Conservation (phyloP, 345 rosid species). For the Corymbia maculata region DNA sequence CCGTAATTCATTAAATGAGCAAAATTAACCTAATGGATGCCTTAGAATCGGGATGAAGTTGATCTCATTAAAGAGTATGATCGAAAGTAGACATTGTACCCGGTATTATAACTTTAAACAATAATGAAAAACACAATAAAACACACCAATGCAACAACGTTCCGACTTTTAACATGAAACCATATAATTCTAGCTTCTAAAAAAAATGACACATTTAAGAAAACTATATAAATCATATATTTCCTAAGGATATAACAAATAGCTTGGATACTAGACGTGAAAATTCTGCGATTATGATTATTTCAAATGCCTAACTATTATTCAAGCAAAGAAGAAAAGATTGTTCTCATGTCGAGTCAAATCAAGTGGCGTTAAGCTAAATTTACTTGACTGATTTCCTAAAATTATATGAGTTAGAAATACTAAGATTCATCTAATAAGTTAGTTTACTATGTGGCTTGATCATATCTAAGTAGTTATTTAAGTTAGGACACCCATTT, state of each 20-base stretch:
- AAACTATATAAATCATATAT: not conserved
- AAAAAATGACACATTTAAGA: not conserved
- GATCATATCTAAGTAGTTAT: not conserved
- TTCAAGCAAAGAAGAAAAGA: not conserved
- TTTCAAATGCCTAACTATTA: not conserved
- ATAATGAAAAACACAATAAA: not conserved
- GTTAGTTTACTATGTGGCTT: not conserved
- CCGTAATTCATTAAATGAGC: not conserved
- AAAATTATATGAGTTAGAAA: not conserved
- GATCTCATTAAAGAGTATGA: not conserved
- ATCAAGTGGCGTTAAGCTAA: not conserved
- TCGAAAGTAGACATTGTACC: not conserved
- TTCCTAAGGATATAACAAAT: not conserved
- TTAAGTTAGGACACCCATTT: not conserved
- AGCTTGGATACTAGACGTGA: not conserved
- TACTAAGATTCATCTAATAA: not conserved
- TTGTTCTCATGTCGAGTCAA: not conserved
- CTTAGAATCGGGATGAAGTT: not conserved
- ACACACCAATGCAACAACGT: not conserved
- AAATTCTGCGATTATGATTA: not conserved
- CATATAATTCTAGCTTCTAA: not conserved
- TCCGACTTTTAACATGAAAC: not conserved
- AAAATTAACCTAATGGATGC: not conserved
- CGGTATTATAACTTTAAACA: not conserved
- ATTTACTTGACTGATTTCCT: rapidly evolving